Base-by-base conservation (phyloP, 345 rosid species). In the Lumnitzera racemosa region DNA sequence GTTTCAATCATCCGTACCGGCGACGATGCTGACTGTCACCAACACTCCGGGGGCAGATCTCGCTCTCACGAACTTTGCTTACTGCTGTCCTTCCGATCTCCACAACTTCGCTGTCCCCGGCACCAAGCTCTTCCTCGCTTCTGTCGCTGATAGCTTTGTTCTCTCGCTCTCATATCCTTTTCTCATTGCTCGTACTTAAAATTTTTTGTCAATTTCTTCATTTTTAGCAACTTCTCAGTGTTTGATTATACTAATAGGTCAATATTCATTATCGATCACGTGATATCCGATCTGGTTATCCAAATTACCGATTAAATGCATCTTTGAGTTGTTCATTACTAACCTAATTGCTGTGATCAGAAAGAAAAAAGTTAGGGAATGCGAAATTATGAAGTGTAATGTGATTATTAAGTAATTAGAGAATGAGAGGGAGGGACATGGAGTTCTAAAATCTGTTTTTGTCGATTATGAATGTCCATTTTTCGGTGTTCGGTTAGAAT, bases 131-230 rank as follows among this genome's bases (percentile, higher is more conserved):
- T 83, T 80, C 87, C 77, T 90, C 60, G 97, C 85, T 54, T 78
- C 78, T 52, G 67, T 80, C 49, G 76, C 65, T 48, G 91, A 84
- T 56, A 69, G 76, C 62, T 73, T 76, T 70, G 83, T 95, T 65
- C 87, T 86, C n/a, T 80, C 96, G 20, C 49, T 88, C 13, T 81
- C 87, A 86, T 86, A 94, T 94, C 97, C 97, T 87, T 78, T 51
- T 48, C 49, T 53, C n/a, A 24, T 12, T 49, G 3, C 17, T 47
- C 58, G 14, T 15, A 16, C 12, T 51, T 36, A 10, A 43, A 17
- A 8, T n/a, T 13, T 49, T 53, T 49, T 53, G 1, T 54, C 5
- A 41, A 5, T 55, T 13, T n/a, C 2, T 55, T 47, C 13, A 25
- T 14, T 23, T 46, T 47, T 47, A 5, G 29, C 12, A 12, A 31